These are phyloP conservation scores for Paramecium caudatum DNA, from an alignment of 73 alveolate genomes.

Conservation along the genomic window DNA sequence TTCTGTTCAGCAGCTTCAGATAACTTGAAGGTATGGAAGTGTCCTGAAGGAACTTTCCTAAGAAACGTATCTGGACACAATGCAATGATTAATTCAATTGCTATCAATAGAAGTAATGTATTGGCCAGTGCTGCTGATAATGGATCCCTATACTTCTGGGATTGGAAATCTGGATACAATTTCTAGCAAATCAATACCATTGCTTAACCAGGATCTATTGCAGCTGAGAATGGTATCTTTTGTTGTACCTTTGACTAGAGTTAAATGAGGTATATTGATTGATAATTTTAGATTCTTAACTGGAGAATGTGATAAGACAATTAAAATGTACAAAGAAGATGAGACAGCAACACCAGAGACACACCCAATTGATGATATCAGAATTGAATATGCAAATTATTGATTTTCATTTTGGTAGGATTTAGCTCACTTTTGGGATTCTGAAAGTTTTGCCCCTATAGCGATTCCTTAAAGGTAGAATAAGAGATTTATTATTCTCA, in stretches of 20 bases:
- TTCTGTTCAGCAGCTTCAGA: constrained; percentile 98
- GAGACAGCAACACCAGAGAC: constrained; percentile 84
- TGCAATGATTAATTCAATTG: constrained; percentile 92
- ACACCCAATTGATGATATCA: constrained; percentile 75
- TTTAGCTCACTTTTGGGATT: neutral
- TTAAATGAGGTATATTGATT: constrained; percentile 77
- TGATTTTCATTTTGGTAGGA: constrained; percentile 29
- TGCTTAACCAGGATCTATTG: constrained; percentile 97
- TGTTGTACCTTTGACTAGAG: constrained; percentile 94
- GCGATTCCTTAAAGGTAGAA: neutral
- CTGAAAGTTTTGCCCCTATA: neutral
- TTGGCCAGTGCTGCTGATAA: constrained; percentile 96
- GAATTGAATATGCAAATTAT: constrained; percentile 69
- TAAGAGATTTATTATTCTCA: neutral
- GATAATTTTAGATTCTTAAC: constrained; percentile 89
- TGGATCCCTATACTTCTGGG: constrained; percentile 95
- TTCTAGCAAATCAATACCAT: constrained; percentile 87
- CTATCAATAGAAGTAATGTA: constrained; percentile 92
- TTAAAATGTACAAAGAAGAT: constrained; percentile 95
- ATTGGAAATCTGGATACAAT: constrained; percentile 95
- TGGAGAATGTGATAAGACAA: constrained; percentile 99
- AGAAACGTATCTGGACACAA: constrained; percentile 95
- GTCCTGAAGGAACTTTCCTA: constrained; percentile 97
- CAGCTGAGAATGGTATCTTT: constrained; percentile 96
- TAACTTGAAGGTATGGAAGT: constrained; percentile 95